Conservation (phyloP, 2,329 filamentous ascomycete genomes). For the Colletotrichum musae region DNA sequence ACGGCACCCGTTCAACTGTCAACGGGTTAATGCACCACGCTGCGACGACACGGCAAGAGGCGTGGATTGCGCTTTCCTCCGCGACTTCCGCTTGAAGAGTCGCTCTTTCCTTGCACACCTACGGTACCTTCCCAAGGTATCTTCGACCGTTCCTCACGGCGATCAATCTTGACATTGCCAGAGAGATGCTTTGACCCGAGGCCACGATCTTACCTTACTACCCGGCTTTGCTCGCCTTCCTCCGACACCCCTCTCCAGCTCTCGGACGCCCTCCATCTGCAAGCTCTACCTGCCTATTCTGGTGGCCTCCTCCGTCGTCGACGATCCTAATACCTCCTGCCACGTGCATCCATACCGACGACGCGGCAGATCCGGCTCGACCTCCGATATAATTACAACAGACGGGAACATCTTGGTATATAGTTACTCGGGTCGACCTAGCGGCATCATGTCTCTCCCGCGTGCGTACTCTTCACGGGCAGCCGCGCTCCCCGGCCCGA, state of each 20-base stretch:
- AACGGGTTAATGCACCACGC: conserved; percentile 27
- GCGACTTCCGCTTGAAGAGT: neutral
- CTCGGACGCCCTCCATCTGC: conserved; percentile 6
- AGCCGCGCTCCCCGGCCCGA: too few relatives aligned
- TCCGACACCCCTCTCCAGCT: conserved; percentile 11
- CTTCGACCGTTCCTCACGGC: conserved; percentile 3
- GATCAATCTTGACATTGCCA: neutral
- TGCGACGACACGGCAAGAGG: conserved; percentile 31
- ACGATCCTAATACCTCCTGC: neutral
- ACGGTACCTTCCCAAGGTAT: too few relatives aligned
- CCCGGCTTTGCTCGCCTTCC: conserved; percentile 16
- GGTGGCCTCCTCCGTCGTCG: neutral
- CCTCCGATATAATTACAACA: neutral
- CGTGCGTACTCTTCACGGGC: conserved; percentile 14
- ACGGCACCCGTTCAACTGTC: conserved; percentile 11
- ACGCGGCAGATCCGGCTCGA: neutral
- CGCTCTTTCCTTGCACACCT: too few relatives aligned
- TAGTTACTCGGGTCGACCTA: conserved; percentile 7
- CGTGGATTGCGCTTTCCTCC: conserved; percentile 31
- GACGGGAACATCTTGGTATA: neutral
- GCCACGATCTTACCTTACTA: neutral
- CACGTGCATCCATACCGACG: conserved; percentile 2
- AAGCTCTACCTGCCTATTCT: too few relatives aligned
- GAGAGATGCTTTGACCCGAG: conserved; percentile 39
- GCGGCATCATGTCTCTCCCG: conserved; percentile 39